A percentile compares a stretch with the other conserved stretches of the same genome.
Evolutionary conservation across 257 asterid genomes (phyloP).

Genomic region (Parsonsia alboflavescens): DNA sequence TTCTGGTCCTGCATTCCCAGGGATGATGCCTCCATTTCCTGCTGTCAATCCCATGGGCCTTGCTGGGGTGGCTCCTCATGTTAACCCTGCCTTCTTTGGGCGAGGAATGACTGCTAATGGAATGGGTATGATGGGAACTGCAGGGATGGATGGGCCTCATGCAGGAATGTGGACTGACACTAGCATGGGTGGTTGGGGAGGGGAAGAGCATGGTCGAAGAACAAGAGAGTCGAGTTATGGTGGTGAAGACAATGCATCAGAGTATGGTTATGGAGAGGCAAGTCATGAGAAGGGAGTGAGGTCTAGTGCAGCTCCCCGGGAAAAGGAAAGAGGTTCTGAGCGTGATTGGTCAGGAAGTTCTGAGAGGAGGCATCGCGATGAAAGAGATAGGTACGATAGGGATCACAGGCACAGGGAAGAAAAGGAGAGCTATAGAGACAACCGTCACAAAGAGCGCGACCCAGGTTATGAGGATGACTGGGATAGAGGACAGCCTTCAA

Average conservation of each 20-base stretch:
- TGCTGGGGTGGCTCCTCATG: constrained; percentile 56
- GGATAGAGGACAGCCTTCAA: constrained; percentile 45
- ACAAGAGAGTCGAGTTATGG: constrained; percentile 56
- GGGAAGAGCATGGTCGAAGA: constrained; percentile 46
- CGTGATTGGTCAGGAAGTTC: constrained; percentile 47
- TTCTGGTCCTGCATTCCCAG: constrained; percentile 47
- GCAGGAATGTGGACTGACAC: constrained; percentile 49
- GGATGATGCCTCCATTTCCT: constrained; percentile 45
- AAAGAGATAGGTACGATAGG: constrained; percentile 37
- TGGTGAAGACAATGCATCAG: constrained; percentile 51
- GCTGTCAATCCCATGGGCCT: constrained; percentile 45
- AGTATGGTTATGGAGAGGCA: constrained; percentile 44
- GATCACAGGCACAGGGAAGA: constrained; percentile 44
- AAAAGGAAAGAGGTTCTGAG: constrained; percentile 43
- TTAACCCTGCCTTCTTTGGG: constrained; percentile 55
- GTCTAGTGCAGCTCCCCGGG: constrained; percentile 39
- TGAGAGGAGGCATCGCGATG: constrained; percentile 48
- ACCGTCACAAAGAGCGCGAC: constrained; percentile 36
- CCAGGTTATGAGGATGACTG: constrained; percentile 32
- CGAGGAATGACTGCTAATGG: constrained; percentile 50
- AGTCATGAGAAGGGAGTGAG: constrained; percentile 42
- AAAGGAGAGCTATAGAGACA: constrained; percentile 28
- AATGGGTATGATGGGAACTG: constrained; percentile 47
- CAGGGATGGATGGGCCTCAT: constrained; percentile 48
- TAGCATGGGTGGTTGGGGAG: constrained; percentile 46